Evolutionary conservation across 2,329 filamentous ascomycete species (phyloP).

Genomic region (Torrubiellomyces zombiae): DNA sequence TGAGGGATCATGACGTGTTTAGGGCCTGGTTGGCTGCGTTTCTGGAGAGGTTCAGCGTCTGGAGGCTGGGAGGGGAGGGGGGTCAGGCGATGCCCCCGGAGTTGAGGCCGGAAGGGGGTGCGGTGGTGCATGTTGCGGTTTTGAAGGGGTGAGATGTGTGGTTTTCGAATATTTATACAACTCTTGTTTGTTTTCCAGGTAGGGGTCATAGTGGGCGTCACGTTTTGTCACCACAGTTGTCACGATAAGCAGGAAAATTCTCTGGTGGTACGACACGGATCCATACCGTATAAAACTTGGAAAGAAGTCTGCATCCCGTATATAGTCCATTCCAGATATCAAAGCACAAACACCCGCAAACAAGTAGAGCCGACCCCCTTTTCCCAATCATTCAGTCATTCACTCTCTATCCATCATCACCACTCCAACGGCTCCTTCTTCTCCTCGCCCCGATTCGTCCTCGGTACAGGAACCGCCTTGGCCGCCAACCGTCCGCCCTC

Average conservation of each 20-base stretch:
- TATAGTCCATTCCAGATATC: no score
- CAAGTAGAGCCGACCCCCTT: no score
- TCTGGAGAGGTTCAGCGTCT: constrained; percentile 48
- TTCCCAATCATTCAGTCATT: not conserved
- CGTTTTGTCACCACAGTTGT: no score
- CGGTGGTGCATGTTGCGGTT: constrained; percentile 66
- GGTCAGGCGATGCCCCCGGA: constrained; percentile 41
- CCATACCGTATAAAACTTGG: no score
- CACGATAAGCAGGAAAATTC: no score
- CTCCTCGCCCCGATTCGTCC: constrained; percentile 74
- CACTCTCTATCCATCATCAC: constrained; percentile 29
- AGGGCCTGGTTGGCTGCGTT: constrained; percentile 64
- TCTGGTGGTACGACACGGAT: no score
- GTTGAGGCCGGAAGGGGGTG: constrained; percentile 51
- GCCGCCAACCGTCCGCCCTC: constrained; percentile 37
- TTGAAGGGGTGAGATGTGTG: constrained; percentile 23
- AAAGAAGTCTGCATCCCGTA: no score
- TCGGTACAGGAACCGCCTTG: constrained; percentile 56
- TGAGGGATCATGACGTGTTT: constrained; percentile 73
- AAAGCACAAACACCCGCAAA: no score
- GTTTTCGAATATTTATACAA: no score
- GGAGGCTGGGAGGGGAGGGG: constrained; percentile 54
- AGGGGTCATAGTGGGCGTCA: no score
- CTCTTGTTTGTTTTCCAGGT: no score
- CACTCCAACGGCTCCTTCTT: constrained; percentile 79